Conservation (phyloP, 768 basidiomycete genomes). For the Tulasnella sp. region DNA sequence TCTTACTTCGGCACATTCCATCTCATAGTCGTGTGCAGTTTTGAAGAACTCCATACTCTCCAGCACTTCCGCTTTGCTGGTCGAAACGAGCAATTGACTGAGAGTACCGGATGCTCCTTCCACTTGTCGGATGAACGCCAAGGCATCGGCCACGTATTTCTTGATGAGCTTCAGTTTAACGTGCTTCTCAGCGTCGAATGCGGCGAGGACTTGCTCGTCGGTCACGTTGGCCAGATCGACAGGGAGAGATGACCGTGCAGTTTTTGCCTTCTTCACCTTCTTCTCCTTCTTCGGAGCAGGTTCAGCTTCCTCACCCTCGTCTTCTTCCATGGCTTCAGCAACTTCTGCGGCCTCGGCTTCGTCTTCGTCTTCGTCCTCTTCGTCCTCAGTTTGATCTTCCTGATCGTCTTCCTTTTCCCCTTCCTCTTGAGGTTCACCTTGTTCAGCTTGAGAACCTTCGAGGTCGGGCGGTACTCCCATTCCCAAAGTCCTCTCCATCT, state of each 20-base stretch:
- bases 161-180: constrained; percentile 60
- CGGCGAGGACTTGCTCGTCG: constrained; percentile 60
- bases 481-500: constrained; percentile 49
- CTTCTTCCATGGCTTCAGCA: constrained; percentile 31
- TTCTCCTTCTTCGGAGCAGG: constrained; percentile 14
- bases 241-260: constrained; percentile 50
- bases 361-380: constrained; percentile 21
- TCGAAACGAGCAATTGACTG: constrained; percentile 72
- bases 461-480: constrained; percentile 27
- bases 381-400: constrained; percentile 31
- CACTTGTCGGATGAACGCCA: constrained; percentile 65
- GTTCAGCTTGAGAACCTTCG: constrained; percentile 22
- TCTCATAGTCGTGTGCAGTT: constrained; percentile 66
- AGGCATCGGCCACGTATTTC: constrained; percentile 77
- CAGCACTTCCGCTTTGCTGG: constrained; percentile 68
- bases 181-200: constrained; percentile 53
- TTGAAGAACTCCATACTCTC: constrained; percentile 88
- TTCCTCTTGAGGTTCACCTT: constrained; percentile 24
- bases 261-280: constrained; percentile 28
- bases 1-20: constrained; percentile 62
- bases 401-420: constrained; percentile 30
- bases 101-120: constrained; percentile 61
- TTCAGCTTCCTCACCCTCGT: constrained; percentile 23
- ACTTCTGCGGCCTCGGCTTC: constrained; percentile 26
- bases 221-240: constrained; percentile 59